These are phyloP conservation scores for Aspergillus aculeatinus DNA, from an alignment of 2,329 filamentous ascomycete genomes.

Conservation along the genomic window DNA sequence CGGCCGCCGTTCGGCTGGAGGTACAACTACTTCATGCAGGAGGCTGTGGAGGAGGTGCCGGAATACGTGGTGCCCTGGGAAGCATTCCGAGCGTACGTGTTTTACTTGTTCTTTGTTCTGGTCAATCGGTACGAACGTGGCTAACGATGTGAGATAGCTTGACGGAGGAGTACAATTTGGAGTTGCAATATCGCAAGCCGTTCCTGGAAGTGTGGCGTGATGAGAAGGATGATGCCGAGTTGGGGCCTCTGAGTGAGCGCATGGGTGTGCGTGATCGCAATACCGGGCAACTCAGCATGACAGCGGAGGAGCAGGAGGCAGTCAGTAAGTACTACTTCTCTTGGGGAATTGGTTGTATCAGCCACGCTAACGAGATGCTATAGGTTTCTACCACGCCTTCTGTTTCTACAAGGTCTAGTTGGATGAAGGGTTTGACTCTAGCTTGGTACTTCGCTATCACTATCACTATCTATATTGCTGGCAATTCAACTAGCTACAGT, in stretches of 20 bases:
- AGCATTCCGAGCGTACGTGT: constrained; percentile 73
- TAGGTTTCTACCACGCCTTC: constrained; percentile 83
- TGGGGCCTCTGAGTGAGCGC: constrained; percentile 86
- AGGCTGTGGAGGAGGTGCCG: constrained; percentile 92
- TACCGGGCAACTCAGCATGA: constrained; percentile 67
- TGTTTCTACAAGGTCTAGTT: constrained; percentile 89
- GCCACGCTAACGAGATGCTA: constrained; percentile 15
- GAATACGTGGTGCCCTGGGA: constrained; percentile 99
- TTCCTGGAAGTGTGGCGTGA: constrained; percentile 90
- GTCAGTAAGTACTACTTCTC: constrained; percentile 52
- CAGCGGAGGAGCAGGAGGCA: constrained; percentile 87
- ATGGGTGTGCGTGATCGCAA: constrained; percentile 84
- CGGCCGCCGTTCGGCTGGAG: constrained; percentile 96
- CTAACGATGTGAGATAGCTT: constrained; percentile 45
- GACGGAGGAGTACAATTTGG: constrained; percentile 94
- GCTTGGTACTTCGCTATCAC: background rate
- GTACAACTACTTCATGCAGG: constrained; percentile 93
- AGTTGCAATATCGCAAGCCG: constrained; percentile 87
- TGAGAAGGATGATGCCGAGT: constrained; percentile 78
- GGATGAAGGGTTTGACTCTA: background rate
- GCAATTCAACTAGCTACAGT: too few species aligned
- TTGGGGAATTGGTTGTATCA: background rate
- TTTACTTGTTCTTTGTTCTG: background rate
- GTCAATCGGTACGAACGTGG: background rate
- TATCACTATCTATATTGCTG: background rate